Conservation (phyloP, 179 eudicot genomes). For the Silene noctiflora region DNA sequence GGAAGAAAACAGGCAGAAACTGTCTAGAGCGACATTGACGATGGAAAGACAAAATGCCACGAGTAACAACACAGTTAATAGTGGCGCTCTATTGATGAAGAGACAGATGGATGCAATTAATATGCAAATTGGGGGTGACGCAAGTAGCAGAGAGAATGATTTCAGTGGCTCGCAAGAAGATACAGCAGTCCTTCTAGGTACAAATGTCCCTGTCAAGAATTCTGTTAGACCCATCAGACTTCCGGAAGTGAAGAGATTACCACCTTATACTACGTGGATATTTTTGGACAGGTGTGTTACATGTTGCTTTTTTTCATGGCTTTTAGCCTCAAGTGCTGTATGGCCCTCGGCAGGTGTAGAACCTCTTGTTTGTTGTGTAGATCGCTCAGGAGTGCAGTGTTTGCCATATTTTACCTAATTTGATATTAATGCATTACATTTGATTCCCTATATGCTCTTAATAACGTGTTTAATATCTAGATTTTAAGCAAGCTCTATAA, state of each 20-base stretch:
- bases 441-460: background rate
- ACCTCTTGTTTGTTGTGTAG: background rate
- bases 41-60: slow-evolving; percentile 54
- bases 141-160: slow-evolving; percentile 50
- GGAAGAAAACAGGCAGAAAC: slow-evolving; percentile 70
- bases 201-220: slow-evolving; percentile 72
- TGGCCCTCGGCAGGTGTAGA: background rate
- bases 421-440: background rate
- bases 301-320: background rate
- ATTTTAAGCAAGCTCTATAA: background rate
- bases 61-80: slow-evolving; percentile 28
- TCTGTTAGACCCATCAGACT: slow-evolving; percentile 78
- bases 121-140: slow-evolving; percentile 66
- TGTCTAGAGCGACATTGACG: slow-evolving; percentile 48
- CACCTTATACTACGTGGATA: slow-evolving; percentile 95
- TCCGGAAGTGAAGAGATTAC: slow-evolving; percentile 71
- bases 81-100: slow-evolving; percentile 53
- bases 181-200: slow-evolving; percentile 79
- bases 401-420: background rate
- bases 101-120: slow-evolving; percentile 78
- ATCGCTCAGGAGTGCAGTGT: background rate
- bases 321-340: background rate
- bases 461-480: background rate
- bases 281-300: slow-evolving; percentile 78
- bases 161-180: slow-evolving; percentile 70